Conservation (phyloP, 1,284 basidiomycete genomes). For the Sutorius eximius region DNA sequence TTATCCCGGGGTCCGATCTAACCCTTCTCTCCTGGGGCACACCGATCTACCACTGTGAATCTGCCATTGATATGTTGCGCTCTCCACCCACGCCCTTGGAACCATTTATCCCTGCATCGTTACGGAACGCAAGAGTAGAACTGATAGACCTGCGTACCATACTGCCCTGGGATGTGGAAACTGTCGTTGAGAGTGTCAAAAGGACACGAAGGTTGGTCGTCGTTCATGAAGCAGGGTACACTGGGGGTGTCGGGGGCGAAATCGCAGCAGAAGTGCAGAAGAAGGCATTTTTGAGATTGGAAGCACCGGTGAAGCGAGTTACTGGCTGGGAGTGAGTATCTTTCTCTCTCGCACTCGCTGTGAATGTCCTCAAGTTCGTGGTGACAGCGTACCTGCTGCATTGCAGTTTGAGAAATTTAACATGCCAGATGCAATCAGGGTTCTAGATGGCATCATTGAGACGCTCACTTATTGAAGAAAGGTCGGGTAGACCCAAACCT, state of each 20-base stretch:
- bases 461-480: conserved; percentile 73
- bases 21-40: conserved; percentile 92
- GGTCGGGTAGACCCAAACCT: neutral
- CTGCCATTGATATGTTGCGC: conserved; percentile 67
- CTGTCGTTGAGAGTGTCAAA: conserved; percentile 77
- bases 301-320: conserved; percentile 85
- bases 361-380: conserved; percentile 5
- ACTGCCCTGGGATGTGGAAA: conserved; percentile 85
- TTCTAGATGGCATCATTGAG: conserved; percentile 83
- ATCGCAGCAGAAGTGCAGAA: conserved; percentile 86
- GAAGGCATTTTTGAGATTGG: conserved; percentile 81
- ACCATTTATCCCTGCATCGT: conserved; percentile 62
- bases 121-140: conserved; percentile 79
- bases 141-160: conserved; percentile 91
- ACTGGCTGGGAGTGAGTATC: conserved; percentile 88
- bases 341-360: neutral
- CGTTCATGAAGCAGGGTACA: conserved; percentile 87
- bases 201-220: conserved; percentile 84
- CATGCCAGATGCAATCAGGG: conserved; percentile 81
- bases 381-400: conserved; percentile 69
- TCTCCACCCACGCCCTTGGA: conserved; percentile 70
- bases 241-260: conserved; percentile 84
- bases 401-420: conserved; percentile 90
- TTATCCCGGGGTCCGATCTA: conserved; percentile 75
- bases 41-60: conserved; percentile 87